Conservation (phyloP, 495 filamentous ascomycete species). For the Neurospora sp. region DNA sequence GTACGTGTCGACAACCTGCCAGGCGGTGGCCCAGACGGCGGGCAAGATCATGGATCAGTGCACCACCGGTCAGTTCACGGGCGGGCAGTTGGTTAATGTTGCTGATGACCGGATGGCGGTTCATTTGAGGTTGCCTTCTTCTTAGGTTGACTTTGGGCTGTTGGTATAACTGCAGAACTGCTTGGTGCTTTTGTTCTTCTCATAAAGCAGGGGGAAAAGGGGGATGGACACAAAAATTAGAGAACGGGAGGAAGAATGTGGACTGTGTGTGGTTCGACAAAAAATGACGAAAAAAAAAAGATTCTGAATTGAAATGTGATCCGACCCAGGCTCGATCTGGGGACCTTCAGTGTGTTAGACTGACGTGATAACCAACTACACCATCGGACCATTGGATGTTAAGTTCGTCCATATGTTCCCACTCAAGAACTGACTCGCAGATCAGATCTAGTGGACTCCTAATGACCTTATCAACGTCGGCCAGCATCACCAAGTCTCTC, state of each 20-base stretch:
- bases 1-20: not conserved
- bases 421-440: not conserved
- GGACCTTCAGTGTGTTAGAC: not conserved
- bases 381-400: not conserved
- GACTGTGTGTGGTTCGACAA: not conserved
- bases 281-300: not conserved
- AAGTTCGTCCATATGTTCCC: fast-evolving
- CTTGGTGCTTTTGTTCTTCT: no score
- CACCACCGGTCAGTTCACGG: not conserved
- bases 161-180: no score
- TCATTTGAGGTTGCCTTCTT: not conserved
- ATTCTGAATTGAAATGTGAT: not conserved
- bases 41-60: not conserved
- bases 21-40: not conserved
- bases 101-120: not conserved
- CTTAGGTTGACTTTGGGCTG: no score
- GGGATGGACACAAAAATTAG: not conserved
- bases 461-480: no score
- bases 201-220: no score
- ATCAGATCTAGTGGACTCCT: no score
- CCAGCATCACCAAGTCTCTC: no score
- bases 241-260: not conserved
- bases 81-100: not conserved
- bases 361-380: not conserved
- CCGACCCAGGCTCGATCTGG: not conserved